phyloP scores from a whole-genome alignment of 257 asterid species.

The Striga asiatica region DNA sequence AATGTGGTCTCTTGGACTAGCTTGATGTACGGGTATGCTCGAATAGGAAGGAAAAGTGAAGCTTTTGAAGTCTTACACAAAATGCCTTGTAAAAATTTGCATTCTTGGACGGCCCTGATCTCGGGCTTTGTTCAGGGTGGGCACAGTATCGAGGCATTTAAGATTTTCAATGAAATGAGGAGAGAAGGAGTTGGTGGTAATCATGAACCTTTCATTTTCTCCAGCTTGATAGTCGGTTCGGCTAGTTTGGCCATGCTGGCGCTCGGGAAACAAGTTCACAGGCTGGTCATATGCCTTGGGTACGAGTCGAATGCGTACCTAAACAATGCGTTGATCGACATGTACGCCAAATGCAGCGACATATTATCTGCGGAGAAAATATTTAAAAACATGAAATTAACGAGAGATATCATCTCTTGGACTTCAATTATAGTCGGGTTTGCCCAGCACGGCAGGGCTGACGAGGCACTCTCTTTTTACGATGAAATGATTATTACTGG shows the following conservation, averaged over 20 bases:
- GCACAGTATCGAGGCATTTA: constrained; percentile 33
- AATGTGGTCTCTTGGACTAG: constrained; percentile 60
- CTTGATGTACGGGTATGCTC: constrained; percentile 58
- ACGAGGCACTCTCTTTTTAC: constrained; percentile 42
- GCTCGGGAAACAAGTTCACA: constrained; percentile 70
- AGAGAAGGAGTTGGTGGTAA: constrained; percentile 36
- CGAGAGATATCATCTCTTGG: constrained; percentile 68
- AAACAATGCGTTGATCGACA: constrained; percentile 53
- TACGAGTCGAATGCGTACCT: constrained; percentile 34
- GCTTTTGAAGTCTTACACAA: constrained; percentile 30
- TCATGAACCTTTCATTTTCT: constrained; percentile 40
- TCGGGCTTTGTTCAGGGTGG: constrained; percentile 69
- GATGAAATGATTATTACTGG: constrained; percentile 52
- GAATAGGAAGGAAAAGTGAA: constrained; percentile 48
- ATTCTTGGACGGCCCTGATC: constrained; percentile 58
- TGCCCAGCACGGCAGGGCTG: constrained; percentile 80
- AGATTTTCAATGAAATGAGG: constrained; percentile 44
- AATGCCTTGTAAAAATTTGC: constrained; percentile 33
- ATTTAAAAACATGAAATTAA: constrained; percentile 33
- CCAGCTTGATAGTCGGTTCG: constrained; percentile 55
- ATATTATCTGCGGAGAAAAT: constrained; percentile 40
- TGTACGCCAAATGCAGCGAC: constrained; percentile 85
- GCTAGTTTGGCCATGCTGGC: constrained; percentile 42
- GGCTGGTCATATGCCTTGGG: constrained; percentile 51
- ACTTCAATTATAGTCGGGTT: constrained; percentile 72